These are phyloP conservation scores for Mortierella polycephala DNA, from an alignment of 371 early-diverging fungal species.

Conservation along the genomic window DNA sequence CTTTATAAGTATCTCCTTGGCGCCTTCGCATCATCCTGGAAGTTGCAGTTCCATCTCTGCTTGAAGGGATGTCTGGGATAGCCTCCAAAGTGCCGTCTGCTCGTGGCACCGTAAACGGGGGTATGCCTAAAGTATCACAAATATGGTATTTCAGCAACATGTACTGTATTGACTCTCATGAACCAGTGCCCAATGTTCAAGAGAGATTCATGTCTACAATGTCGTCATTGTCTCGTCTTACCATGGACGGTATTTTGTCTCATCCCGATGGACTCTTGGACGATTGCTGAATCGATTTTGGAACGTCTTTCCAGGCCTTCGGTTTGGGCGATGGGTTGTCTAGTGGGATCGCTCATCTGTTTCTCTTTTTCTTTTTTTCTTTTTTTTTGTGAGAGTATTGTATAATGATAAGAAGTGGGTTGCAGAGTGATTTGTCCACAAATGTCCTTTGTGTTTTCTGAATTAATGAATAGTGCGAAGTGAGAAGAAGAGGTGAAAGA, in stretches of 20 bases:
- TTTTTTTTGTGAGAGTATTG: not conserved
- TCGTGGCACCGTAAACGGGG: conserved; percentile 47
- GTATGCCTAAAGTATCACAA: conserved; percentile 24
- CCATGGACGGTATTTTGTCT: conserved; percentile 34
- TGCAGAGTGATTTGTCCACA: not conserved
- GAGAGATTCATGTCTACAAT: not conserved
- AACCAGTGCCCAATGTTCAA: too few species aligned
- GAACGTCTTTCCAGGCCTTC: conserved; percentile 18
- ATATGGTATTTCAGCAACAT: not conserved
- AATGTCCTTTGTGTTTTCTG: not conserved
- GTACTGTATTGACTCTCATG: not conserved
- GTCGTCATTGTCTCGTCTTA: conserved; percentile 9
- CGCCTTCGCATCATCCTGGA: conserved; percentile 38
- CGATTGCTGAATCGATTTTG: conserved; percentile 19
- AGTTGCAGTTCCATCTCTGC: conserved; percentile 15
- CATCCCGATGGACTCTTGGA: conserved; percentile 23
- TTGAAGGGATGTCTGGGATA: conserved; percentile 13
- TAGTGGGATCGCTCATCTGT: conserved; percentile 21
- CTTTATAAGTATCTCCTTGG: conserved; percentile 14
- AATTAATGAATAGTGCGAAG: not conserved
- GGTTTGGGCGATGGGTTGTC: conserved; percentile 20
- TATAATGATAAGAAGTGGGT: not conserved
- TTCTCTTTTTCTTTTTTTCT: not conserved
- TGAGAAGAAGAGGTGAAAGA: not conserved
- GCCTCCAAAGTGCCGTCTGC: conserved; percentile 52